Evolutionary conservation across 2,329 filamentous ascomycete species (phyloP), one percentile per base, ranked within the genome.

Genomic region (Sclerotinia nivalis): DNA sequence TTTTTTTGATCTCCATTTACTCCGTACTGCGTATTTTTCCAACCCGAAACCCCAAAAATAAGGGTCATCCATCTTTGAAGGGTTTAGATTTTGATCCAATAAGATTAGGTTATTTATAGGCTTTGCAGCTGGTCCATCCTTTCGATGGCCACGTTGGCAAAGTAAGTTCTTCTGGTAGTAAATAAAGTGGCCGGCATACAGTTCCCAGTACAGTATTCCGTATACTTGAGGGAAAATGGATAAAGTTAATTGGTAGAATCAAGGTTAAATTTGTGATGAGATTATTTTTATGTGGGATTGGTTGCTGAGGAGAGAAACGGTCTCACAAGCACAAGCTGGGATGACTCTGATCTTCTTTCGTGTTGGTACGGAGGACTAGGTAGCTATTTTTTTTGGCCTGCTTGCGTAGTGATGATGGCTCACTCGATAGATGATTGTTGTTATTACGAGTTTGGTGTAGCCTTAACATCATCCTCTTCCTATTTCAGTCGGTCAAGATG

Each of bases 111-210:
- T n/a, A 20, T 58, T 40, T 40, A 34, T 40, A 40, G 55, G 34
- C 34, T 18, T n/a, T 59, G 34, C 34, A 59, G 56, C 34, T 59
- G 34, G 34, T 34, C 55, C 34, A 58, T 58, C 34, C 55, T 40
- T 58, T 58, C 15, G 34, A 59, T 59, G 55, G 56, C 56, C 56
- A 59, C 56, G 56, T 22, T 59, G 56, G 56, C 34, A 59, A 18
- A 40, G 56, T 59, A 22, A 58, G 34, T 58, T 58, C 55, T 25
- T n/a, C 18, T 18, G 56, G 56, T n/a, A 37, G n/a, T 8, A 25
- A 40, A 58, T 58, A 4, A 40, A 40, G 55, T 59, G 56, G 56
- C 56, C 56, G 56, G 56, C 56, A 22, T 25, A 9, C 12, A 7
- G 10, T n/a, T 22, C 22, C 31, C 7, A n/a, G 10, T 10, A 25